Base-by-base conservation (phyloP, 2,329 filamentous ascomycete genomes). In the Waltergamsia citrina region DNA sequence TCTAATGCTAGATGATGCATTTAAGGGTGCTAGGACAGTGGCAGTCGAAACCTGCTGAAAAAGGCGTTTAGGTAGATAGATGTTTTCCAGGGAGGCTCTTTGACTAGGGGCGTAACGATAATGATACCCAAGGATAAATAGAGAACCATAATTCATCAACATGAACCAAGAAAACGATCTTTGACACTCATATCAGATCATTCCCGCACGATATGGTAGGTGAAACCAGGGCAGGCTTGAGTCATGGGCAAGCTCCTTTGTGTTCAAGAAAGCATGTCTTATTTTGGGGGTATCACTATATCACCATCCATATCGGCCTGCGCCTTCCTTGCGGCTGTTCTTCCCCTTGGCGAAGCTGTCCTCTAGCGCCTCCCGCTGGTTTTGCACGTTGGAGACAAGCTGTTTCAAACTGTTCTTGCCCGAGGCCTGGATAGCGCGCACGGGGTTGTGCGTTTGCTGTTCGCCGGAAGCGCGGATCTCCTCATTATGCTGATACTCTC, bases 401-500 rank as follows among this genome's bases (percentile, higher is more conserved):
- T 94, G 87, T 51, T 81, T 79, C 54, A 96, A 66, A 48, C 74
- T 93, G 60, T 95, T 87, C 63, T 95, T 95, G 43, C 58, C 58
- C 41, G 57, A 57, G 39, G 86, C 85, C 4, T 87, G 83, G 17
- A 85, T 79, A 51, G 94, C 81, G 33, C 86, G 81, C 36, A 95
- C 80, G 7, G 87, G 84, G 48, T 90, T 88, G 59, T 93, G 83
- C 32, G 77, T 72, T 35, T 78, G 76, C 49, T 77, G 65, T 53
- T 87, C 76, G 50, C 83, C 81, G 32, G 74, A 63, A 14, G 78
- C 73, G 9, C 85, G 74, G 16, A 93, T 53, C 44, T 70, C 69
- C 59, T 94, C 84, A 55, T 96, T 96, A 48, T 83, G 76, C 17
- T 71, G 74, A 56, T 96, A 96, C 60, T 95, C 88, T 38, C 67